A percentile compares a stretch with the other conserved stretches of the same genome.
Evolutionary conservation across 2,329 filamentous ascomycete species (phyloP).

Genomic region (Sclerotinia glacialis): DNA sequence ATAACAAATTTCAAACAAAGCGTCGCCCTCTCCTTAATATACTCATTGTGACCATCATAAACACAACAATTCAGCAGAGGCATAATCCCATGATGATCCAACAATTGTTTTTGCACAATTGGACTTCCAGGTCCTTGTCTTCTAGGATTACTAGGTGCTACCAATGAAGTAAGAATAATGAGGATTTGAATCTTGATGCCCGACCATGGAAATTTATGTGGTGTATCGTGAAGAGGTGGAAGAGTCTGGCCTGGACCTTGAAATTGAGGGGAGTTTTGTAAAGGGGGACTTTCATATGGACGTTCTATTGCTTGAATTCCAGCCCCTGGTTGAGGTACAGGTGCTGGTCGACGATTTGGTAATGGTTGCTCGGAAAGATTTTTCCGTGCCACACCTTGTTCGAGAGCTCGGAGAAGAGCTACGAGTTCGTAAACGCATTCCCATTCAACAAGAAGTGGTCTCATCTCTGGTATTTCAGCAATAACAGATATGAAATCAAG

Average conservation of each 20-base stretch:
- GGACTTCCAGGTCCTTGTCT: slow-evolving; percentile 62
- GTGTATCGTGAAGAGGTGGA: slow-evolving; percentile 58
- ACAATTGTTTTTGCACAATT: slow-evolving; percentile 82
- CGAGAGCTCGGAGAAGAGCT: slow-evolving; percentile 80
- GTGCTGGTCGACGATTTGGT: slow-evolving; percentile 40
- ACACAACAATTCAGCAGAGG: slow-evolving; percentile 84
- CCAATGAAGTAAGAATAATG: slow-evolving; percentile 80
- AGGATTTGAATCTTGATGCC: slow-evolving; percentile 91
- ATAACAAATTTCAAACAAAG: slow-evolving; percentile 83
- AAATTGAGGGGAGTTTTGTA: slow-evolving; percentile 31
- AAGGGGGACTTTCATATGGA: slow-evolving; percentile 53
- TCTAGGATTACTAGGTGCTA: slow-evolving; percentile 72
- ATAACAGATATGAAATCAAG: slow-evolving; percentile 90
- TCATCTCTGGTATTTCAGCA: slow-evolving; percentile 79
- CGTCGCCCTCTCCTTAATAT: slow-evolving; percentile 86
- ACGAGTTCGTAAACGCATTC: slow-evolving; percentile 87
- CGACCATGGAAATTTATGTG: slow-evolving; percentile 62
- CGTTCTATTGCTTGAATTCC: slow-evolving; percentile 54
- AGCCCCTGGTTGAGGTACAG: slow-evolving; percentile 16
- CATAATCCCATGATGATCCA: slow-evolving; percentile 80
- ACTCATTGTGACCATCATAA: slow-evolving; percentile 91
- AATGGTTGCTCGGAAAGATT: slow-evolving; percentile 54
- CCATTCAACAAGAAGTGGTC: slow-evolving; percentile 84
- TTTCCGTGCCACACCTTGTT: slow-evolving; percentile 83
- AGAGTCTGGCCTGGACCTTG: slow-evolving; percentile 40